Conservation (phyloP, 768 basidiomycete genomes). For the Candolleomyces aberdarensis region DNA sequence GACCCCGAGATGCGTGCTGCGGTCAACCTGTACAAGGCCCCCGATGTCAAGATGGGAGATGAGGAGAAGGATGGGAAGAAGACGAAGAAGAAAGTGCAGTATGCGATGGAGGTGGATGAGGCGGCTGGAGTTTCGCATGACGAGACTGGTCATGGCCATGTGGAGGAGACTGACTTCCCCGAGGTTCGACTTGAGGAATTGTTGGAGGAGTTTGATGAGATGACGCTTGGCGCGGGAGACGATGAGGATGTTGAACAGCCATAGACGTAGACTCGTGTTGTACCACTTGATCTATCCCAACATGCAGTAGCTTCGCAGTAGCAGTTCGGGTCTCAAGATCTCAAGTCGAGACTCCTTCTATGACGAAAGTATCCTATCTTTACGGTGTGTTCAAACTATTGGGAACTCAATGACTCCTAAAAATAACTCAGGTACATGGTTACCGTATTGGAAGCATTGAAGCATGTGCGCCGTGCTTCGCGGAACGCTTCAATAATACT, state of each 20-base stretch:
- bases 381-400: no score
- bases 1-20: slow-evolving; percentile 86
- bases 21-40: slow-evolving; percentile 83
- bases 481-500: no score
- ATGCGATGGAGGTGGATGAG: slow-evolving; percentile 61
- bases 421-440: no score
- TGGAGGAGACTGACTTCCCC: slow-evolving; percentile 84
- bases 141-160: slow-evolving; percentile 38
- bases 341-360: no score
- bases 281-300: not conserved
- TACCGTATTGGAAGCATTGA: no score
- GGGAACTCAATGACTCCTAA: no score
- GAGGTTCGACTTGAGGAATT: slow-evolving; percentile 82
- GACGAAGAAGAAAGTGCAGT: slow-evolving; percentile 45
- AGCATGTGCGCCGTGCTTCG: no score
- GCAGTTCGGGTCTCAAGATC: no score
- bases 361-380: no score
- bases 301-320: no score
- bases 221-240: slow-evolving; percentile 57
- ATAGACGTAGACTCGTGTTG: not conserved
- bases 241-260: not conserved
- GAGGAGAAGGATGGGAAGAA: slow-evolving; percentile 34
- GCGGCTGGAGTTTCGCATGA: slow-evolving; percentile 13
- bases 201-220: slow-evolving; percentile 88
- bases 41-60: slow-evolving; percentile 51